Evolutionary conservation across 495 filamentous ascomycete species (phyloP), one percentile per base, ranked within the genome.

Genomic region (Peziza echinospora): DNA sequence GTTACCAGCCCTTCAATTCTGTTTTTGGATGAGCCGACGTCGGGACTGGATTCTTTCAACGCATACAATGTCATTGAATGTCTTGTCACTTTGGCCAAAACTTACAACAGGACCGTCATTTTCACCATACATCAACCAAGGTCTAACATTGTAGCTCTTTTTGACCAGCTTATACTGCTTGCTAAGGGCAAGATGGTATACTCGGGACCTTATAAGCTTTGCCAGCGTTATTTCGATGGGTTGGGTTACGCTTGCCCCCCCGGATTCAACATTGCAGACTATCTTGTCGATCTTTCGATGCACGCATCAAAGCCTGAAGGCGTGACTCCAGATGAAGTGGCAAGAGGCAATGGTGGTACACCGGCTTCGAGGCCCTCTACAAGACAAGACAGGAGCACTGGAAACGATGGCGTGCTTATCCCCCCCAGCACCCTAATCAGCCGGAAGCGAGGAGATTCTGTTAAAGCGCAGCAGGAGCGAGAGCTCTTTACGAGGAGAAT

Each of bases 101-200:
- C 77, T 24, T 96, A 94, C 66, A 86, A 92, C 59, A 73, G 89
- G 41, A 97, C 89, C 0, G 82, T 97, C 49, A 80, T 97, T 47
- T 94, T 97, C 67, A 97, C 89, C 5, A 97, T 97, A 51, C 89
- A 97, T 62, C 89, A 97, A 52, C 89, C 89, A n/a, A 72, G 92
- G 48, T 96, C 89, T n/a, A 97, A 97, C 55, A 97, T 97, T 53
- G 89, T 96, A 24, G 89, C 89, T n/a, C 70, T 97, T 24, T 97
- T 97, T 55, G 91, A 97, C 59, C 76, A 87, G 47, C 69, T 97
- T 16, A 73, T 97, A 50, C 75, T 97, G 16, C 68, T 97, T 26
- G 89, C 89, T 6, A 76, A 82, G 53, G 89, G 89, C 26, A 81
- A 76, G 54, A 80, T 82, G 2, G 87, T 97, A 6, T 97, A 91